Evolutionary conservation across 2,329 filamentous ascomycete genomes (phyloP).

Genomic region (Colletotrichum cereale): DNA sequence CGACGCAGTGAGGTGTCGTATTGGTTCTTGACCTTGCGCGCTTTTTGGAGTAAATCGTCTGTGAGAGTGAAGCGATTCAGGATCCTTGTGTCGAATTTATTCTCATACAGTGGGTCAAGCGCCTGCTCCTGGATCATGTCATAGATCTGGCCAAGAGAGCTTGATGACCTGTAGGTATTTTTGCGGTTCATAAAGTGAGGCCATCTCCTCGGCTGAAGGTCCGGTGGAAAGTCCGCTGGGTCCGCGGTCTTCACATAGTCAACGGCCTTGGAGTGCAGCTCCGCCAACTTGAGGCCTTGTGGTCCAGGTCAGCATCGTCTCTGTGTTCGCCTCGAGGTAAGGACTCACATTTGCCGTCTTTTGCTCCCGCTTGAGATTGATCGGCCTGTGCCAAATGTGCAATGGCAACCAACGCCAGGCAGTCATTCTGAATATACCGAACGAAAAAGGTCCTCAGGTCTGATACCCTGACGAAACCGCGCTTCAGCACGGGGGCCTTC

Average conservation of each 20-base stretch:
- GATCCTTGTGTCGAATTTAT: constrained; percentile 82
- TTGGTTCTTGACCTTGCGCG: constrained; percentile 75
- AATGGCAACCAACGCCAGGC: constrained; percentile 81
- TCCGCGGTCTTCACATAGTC: constrained; percentile 94
- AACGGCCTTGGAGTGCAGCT: constrained; percentile 89
- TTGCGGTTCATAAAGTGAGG: constrained; percentile 87
- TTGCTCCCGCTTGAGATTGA: constrained; percentile 70
- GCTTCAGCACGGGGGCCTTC: constrained; percentile 65
- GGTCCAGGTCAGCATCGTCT: not conserved
- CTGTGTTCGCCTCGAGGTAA: not conserved
- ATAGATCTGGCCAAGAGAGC: constrained; percentile 84
- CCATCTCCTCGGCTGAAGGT: constrained; percentile 73
- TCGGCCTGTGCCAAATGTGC: constrained; percentile 87
- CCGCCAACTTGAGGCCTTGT: constrained; percentile 75
- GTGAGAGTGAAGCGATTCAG: constrained; percentile 69
- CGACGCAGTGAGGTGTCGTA: constrained; percentile 84
- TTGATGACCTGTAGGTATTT: constrained; percentile 72
- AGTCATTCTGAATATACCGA: constrained; percentile 91
- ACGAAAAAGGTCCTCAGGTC: constrained; percentile 91
- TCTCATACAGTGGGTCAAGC: constrained; percentile 79
- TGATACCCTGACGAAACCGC: constrained; percentile 72
- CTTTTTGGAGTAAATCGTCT: constrained; percentile 68
- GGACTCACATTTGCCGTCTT: constrained; percentile 73
- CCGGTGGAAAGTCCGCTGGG: constrained; percentile 74
- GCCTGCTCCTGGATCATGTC: constrained; percentile 77